Base-by-base conservation (phyloP, 345 rosid species). In the Camelina laxa region DNA sequence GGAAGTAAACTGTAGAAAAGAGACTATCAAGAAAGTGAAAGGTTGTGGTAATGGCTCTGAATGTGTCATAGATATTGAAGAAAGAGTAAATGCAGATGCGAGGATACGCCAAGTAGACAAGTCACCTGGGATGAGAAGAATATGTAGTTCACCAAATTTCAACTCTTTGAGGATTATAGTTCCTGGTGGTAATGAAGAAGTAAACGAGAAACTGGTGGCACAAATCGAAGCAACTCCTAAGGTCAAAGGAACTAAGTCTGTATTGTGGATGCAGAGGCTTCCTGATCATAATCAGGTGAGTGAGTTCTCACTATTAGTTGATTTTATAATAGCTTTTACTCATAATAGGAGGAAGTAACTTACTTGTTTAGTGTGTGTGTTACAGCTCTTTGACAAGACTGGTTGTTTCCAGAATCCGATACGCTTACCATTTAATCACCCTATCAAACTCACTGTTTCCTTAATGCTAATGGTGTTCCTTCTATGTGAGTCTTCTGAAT, bases 391-490 rank as follows among this genome's bases (percentile, higher is more conserved):
- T 55, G 79, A 82, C 69, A 84, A 63, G 53, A 64, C 60, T 33
- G 83, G 85, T 83, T 86, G 89, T 44, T 76, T 84, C 35, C 85
- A 72, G 47, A 67, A 80, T 76, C 87, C 92, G 5, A 71, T 73
- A 33, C 83, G 75, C 24, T 30, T 76, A 57, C 51, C 75, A 15
- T 70, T 70, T 63, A 47, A 7, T 39, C 80, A 89, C 71, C 86
- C 96, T 50, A 66, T 92, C 17, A 91, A 84, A 72, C 70, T 87
- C 70, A 84, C 81, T 73, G 92, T 92, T 68, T 86, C 85, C 48
- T 77, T 92, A 55, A 79, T 88, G 90, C 83, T 90, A 69, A 87
- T 87, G 65, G 80, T 88, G 69, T 88, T 92, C 81, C 79, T 92
- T 41, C 79, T 92, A 42, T 91, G 98, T 90, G 78, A 86, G 91